These are phyloP conservation scores for Colletotrichum theobromicola DNA, from an alignment of 2,329 filamentous ascomycete species.

Conservation along the genomic window DNA sequence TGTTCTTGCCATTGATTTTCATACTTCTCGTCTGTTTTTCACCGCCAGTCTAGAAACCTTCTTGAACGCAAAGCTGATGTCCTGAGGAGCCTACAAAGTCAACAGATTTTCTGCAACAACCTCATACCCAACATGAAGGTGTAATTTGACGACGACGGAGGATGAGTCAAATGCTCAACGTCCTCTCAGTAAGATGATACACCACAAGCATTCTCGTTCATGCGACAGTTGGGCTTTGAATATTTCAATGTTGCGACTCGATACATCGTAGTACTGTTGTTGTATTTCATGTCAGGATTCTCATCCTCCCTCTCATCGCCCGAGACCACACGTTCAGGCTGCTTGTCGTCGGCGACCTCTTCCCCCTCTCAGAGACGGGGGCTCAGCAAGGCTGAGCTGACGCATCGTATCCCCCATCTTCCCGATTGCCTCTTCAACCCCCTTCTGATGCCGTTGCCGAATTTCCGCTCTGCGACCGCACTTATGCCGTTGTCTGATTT, in stretches of 20 bases:
- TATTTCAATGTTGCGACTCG: too few relatives aligned
- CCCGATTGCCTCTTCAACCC: background rate
- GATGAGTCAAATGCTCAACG: background rate
- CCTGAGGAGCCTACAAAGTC: background rate
- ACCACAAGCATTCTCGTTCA: too few relatives aligned
- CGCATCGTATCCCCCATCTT: background rate
- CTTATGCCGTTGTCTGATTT: background rate
- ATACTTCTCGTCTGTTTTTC: background rate
- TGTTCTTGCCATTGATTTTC: background rate
- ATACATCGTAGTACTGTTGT: too few relatives aligned
- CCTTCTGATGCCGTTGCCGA: background rate
- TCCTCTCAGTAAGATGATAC: fast-evolving
- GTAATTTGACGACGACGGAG: background rate
- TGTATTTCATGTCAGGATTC: too few relatives aligned
- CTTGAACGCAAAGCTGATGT: background rate
- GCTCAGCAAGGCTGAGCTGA: background rate
- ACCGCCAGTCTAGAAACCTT: background rate
- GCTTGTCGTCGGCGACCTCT: background rate
- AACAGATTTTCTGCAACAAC: fast-evolving
- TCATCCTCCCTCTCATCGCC: background rate
- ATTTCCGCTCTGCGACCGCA: background rate
- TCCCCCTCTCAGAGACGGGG: background rate
- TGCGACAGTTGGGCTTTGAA: too few relatives aligned
- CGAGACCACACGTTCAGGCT: background rate
- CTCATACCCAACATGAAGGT: background rate